Evolutionary conservation across 2,329 filamentous ascomycete species (phyloP).

Genomic region (Raffaelea arxii): DNA sequence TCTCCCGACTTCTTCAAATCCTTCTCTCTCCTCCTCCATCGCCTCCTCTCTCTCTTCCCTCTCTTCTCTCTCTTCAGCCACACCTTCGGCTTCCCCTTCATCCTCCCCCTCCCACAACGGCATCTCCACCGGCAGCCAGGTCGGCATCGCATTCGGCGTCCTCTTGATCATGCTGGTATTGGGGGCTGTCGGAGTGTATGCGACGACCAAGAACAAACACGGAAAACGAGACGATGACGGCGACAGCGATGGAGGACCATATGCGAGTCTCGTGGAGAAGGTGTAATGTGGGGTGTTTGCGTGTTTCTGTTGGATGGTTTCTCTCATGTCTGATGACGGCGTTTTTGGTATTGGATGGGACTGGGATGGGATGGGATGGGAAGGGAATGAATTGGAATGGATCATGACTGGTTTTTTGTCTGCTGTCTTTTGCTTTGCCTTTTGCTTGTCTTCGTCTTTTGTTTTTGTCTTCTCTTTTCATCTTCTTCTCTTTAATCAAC

Average conservation of each 20-base stretch:
- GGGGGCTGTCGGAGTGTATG: constrained; percentile 8
- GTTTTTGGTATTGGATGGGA: neutral
- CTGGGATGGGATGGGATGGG: no score
- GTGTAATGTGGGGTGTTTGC: neutral
- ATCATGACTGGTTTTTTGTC: neutral
- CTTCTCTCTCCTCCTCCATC: no score
- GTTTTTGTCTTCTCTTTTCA: neutral
- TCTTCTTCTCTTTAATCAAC: neutral
- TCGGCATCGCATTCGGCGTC: constrained; percentile 8
- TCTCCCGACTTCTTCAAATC: neutral
- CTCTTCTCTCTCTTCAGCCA: neutral
- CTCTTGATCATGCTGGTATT: constrained; percentile 7
- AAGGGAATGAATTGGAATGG: neutral
- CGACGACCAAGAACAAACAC: constrained; percentile 4
- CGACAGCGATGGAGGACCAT: neutral
- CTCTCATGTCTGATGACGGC: neutral
- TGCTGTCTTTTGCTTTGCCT: neutral
- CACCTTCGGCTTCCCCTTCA: neutral
- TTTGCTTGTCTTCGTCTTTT: neutral
- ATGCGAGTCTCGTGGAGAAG: neutral
- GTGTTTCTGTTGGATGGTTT: neutral
- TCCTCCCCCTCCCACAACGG: neutral
- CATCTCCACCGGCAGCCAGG: constrained; percentile 1
- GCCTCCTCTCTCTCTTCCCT: neutral
- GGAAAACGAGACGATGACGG: neutral